phyloP scores from a whole-genome alignment of 2,329 filamentous ascomycete species.

The Teratosphaeria gauchensis region DNA sequence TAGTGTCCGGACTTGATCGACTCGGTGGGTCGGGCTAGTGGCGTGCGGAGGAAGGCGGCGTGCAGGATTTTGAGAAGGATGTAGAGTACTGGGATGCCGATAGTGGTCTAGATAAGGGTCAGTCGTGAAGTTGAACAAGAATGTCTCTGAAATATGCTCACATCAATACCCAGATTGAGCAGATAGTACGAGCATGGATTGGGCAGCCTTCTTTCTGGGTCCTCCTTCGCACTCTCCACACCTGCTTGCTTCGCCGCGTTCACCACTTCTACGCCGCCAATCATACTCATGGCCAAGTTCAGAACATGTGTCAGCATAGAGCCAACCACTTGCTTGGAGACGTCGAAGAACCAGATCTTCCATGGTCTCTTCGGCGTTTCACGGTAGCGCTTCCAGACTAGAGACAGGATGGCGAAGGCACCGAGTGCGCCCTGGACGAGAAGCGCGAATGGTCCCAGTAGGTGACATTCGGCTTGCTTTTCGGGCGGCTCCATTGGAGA shows the following conservation, averaged over 20 bases:
- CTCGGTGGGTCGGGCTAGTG: constrained; percentile 68
- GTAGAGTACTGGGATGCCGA: constrained; percentile 93
- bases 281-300: constrained; percentile 93
- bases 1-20: constrained; percentile 93
- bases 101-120: constrained; percentile 60
- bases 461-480: constrained; percentile 62
- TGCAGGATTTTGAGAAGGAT: constrained; percentile 74
- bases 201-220: constrained; percentile 44
- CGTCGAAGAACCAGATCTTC: constrained; percentile 98
- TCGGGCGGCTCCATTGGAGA: not conserved
- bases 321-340: constrained; percentile 92
- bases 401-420: constrained; percentile 66
- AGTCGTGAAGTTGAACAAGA: not conserved
- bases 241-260: constrained; percentile 38
- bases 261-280: constrained; percentile 72
- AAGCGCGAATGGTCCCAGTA: constrained; percentile 84
- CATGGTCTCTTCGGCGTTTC: constrained; percentile 84
- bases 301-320: constrained; percentile 83
- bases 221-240: constrained; percentile 30
- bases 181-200: constrained; percentile 97
- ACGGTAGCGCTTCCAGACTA: constrained; percentile 88
- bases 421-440: constrained; percentile 83
- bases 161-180: constrained; percentile 88
- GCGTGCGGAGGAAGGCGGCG: constrained; percentile 59
- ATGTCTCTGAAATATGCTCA: constrained; percentile 43